Evolutionary conservation across 331 rosid genomes (phyloP), one percentile per base, ranked within the genome.

Genomic region (Rosa hybrid): DNA sequence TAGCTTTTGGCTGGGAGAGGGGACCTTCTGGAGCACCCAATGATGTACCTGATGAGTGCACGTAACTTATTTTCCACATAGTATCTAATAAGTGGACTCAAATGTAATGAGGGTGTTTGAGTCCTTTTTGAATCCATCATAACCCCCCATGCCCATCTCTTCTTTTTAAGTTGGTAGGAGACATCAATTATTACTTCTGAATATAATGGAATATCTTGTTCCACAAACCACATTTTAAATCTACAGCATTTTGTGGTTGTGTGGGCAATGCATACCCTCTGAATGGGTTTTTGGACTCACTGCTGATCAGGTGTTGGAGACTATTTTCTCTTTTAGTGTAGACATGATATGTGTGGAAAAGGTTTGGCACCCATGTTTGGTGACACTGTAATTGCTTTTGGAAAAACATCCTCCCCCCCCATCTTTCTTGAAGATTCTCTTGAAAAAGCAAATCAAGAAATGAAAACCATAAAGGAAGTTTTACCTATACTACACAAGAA

Each of bases 111-210:
- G 86, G 63, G 76, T 81, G 64, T 77, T 82, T 44, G 59, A 12
- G 77, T 64, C 74, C 86, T 75, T 71, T 85, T 56, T 53, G 69
- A 64, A 64, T 68, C 77, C 84, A 85, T 85, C 76, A 39, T 79
- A 50, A 54, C 62, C 82, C 49, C 34, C 81, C 77, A 51, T 79
- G 71, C 77, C 78, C 57, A 77, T 74, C 71, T 72, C 77, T 63
- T 42, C 77, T 62, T 76, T 79, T 71, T 81, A 71, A 74, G 82
- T 68, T 81, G 87, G 86, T 83, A 83, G 86, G 89, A 83, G 76
- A 83, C 91, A 83, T 68, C 79, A 75, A 86, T 83, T 68, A 73
- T 85, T 76, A 54, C 79, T 49, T 11, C 45, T 63, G 77, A 79
- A 62, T 59, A 68, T 38, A 67, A 8, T 78, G 44, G 64, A 80